Percentiles rank a stretch among this genome's conserved stretches.
Conservation (phyloP, 139 green algal species). For the Diplosphaera chodatii region DNA sequence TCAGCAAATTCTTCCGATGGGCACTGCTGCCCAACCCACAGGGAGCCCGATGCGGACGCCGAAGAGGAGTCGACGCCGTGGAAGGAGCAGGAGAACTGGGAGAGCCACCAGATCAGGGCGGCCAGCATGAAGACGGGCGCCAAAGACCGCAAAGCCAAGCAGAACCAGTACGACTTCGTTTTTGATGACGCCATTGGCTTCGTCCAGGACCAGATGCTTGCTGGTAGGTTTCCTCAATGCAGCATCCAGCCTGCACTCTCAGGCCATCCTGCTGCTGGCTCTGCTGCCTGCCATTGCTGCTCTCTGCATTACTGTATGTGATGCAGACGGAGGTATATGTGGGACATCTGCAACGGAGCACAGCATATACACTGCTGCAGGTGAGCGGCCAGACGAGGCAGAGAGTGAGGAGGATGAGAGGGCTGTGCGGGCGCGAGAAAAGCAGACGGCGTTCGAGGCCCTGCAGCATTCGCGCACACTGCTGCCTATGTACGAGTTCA, state of each 20-base stretch:
- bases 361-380: neutral
- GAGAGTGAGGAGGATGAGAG: constrained; percentile 47
- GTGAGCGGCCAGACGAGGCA: constrained; percentile 19
- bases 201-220: constrained; percentile 51
- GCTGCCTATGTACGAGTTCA: constrained; percentile 79
- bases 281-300: too few relatives aligned
- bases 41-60: constrained; percentile 50
- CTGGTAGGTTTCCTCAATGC: neutral
- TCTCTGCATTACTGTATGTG: too few relatives aligned
- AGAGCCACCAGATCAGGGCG: constrained; percentile 78
- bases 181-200: constrained; percentile 96
- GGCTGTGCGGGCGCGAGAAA: constrained; percentile 28
- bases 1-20: too few relatives aligned
- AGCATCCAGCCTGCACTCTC: too few relatives aligned
- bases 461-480: constrained; percentile 65
- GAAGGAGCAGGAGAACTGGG: constrained; percentile 88
- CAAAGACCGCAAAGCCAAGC: constrained; percentile 26
- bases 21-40: too few relatives aligned
- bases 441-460: constrained; percentile 53
- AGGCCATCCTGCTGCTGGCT: too few relatives aligned
- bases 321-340: too few relatives aligned
- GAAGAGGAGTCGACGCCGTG: constrained; percentile 51
- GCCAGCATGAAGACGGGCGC: constrained; percentile 49
- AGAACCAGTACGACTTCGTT: constrained; percentile 74
- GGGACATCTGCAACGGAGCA: too few relatives aligned